Evolutionary conservation across 805 yeast genomes (phyloP), one percentile per base, ranked within the genome.

Genomic region (Blastobotrys muscicola): DNA sequence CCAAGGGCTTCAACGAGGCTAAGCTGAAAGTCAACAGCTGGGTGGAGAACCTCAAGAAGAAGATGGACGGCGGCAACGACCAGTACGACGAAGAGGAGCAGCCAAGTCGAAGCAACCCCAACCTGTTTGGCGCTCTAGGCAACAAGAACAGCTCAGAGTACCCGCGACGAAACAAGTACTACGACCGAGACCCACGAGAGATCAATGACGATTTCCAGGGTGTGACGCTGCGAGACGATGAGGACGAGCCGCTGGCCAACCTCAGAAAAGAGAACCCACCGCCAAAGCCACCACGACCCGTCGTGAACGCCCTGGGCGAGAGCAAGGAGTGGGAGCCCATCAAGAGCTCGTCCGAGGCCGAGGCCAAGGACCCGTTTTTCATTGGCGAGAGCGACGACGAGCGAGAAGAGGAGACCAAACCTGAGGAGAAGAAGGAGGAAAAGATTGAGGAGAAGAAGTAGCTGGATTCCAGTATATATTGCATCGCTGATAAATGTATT

Each of bases 1-100:
- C 75, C 36, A 80, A 80, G 56, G 86, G 90, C 14, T 70, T 87
- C 38, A 87, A 82, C 54, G 95, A 85, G 54, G 86, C 95, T 1
- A 76, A 80, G 44, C 69, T 74, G 38, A 80, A 82, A 44, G 76
- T 87, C 46, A 80, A 82, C 48, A 74, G 78, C 11, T 87, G 95
- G 95, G 76, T 85, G 39, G 75, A 75, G 47, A 84, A 79, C 11
- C 57, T 85, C 45, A 72, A 80, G 29, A 78, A 76, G 66, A 74
- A 70, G 54, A 48, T 60, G 8, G 72, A 71, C 10, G 69, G 74
- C 35, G 64, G 59, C 26, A 55, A 50, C 11, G 32, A n/a, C n/a
- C n/a, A 15, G 35, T 11, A 11, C 14, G 13, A 14, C 29, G 32
- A 9, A 36, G 39, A 3, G 42, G 42, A 35, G 36, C 37, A 23